Evolutionary conservation across 2,329 filamentous ascomycete species (phyloP).

Genomic region (Curvularia eragrostidis): DNA sequence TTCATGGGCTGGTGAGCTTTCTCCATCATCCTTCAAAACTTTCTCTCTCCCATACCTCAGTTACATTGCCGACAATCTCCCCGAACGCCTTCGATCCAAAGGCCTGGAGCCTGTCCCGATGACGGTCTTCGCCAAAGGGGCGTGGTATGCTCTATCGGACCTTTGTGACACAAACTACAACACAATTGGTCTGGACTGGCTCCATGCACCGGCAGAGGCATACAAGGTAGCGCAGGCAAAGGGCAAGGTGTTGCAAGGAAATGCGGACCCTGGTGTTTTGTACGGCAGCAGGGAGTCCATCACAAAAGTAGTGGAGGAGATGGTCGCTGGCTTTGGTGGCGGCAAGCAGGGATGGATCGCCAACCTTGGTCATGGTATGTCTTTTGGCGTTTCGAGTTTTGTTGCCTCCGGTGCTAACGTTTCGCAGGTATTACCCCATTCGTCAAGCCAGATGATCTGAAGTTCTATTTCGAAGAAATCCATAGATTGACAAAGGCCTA

Average conservation of each 20-base stretch:
- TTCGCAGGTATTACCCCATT: constrained; percentile 83
- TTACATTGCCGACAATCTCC: constrained; percentile 82
- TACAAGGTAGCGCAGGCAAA: constrained; percentile 73
- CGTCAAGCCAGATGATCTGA: constrained; percentile 91
- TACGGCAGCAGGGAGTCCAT: constrained; percentile 86
- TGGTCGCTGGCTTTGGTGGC: constrained; percentile 84
- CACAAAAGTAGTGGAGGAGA: constrained; percentile 79
- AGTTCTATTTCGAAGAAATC: constrained; percentile 92
- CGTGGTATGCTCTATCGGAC: constrained; percentile 91
- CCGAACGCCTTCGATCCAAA: constrained; percentile 74
- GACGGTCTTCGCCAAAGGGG: constrained; percentile 98
- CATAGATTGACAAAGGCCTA: constrained; percentile 57
- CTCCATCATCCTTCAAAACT: constrained; percentile 79
- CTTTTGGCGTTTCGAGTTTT: constrained; percentile 10
- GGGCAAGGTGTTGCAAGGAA: constrained; percentile 87
- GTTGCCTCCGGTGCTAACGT: constrained; percentile 23
- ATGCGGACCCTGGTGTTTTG: constrained; percentile 90
- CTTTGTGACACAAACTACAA: constrained; percentile 90
- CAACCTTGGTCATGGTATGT: constrained; percentile 89
- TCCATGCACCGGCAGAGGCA: constrained; percentile 85
- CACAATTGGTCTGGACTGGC: constrained; percentile 93
- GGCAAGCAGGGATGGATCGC: constrained; percentile 95
- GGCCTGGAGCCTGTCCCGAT: constrained; percentile 85
- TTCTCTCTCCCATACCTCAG: constrained; percentile 87
- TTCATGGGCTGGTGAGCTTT: constrained; percentile 95